Evolutionary conservation across 1,139 yeast genomes (phyloP).

Genomic region (Citeromyces hawaiiensis): DNA sequence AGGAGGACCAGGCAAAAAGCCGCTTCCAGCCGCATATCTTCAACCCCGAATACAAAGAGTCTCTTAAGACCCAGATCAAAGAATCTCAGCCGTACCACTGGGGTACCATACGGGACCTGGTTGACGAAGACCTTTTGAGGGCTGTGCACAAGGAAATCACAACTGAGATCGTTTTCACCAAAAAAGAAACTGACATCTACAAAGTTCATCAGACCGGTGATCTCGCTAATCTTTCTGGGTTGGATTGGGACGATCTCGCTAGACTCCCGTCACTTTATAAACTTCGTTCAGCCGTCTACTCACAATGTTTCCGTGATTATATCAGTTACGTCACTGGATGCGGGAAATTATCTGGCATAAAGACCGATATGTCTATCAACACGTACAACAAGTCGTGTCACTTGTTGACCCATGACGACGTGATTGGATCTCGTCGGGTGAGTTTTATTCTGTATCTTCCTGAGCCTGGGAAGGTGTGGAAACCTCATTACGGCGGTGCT

Average conservation of each 20-base stretch:
- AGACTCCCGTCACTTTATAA: conserved; percentile 63
- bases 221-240: conserved; percentile 81
- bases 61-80: conserved; percentile 25
- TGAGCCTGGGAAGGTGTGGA: conserved; percentile 84
- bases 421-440: conserved; percentile 87
- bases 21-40: conserved; percentile 47
- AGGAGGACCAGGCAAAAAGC: conserved; percentile 21
- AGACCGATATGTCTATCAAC: conserved; percentile 87
- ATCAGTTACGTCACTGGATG: conserved; percentile 77
- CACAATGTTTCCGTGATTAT: conserved; percentile 70
- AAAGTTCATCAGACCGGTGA: conserved; percentile 94
- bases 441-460: conserved; percentile 88
- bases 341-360: conserved; percentile 78
- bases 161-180: conserved; percentile 75
- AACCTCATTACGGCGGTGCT: conserved; percentile 84
- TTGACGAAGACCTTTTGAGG: conserved; percentile 66
- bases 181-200: conserved; percentile 94
- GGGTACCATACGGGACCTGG: conserved; percentile 67
- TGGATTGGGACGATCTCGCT: conserved; percentile 62
- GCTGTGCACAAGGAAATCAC: conserved; percentile 77
- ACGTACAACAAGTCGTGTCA: conserved; percentile 92
- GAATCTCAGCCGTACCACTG: conserved; percentile 71
- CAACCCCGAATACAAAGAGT: conserved; percentile 26
- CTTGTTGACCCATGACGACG: conserved; percentile 91
- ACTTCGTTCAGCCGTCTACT: conserved; percentile 76